These are phyloP conservation scores for Cymbopogon flexuosus DNA, from an alignment of 202 grass and related monocot species.

Conservation along the genomic window DNA sequence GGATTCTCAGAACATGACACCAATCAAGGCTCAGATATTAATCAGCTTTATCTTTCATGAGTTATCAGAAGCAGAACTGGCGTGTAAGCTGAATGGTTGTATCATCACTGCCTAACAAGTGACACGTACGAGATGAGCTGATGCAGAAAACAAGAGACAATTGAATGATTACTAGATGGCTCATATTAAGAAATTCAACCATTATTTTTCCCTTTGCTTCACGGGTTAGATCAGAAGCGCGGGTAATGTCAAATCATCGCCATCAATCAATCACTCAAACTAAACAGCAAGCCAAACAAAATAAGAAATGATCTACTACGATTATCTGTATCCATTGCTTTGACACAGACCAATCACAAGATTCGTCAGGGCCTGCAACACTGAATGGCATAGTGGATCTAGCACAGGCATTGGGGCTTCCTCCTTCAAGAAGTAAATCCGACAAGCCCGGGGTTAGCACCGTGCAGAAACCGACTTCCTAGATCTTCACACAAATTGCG, in stretches of 20 bases:
- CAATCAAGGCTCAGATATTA: conserved; percentile 35
- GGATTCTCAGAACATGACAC: not conserved
- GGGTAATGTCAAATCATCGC: conserved; percentile 58
- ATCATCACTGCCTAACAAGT: conserved; percentile 24
- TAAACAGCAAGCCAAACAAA: not conserved
- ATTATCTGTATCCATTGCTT: conserved; percentile 44
- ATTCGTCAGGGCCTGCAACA: conserved; percentile 63
- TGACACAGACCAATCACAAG: conserved; percentile 69
- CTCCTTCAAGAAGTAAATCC: conserved; percentile 46
- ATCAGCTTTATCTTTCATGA: conserved; percentile 66
- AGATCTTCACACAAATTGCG: not conserved
- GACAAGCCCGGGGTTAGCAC: conserved; percentile 68
- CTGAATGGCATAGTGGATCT: conserved; percentile 66
- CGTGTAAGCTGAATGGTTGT: conserved; percentile 46
- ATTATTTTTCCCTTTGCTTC: conserved; percentile 70
- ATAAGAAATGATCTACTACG: not conserved
- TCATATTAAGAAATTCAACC: conserved; percentile 99
- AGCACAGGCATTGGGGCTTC: conserved; percentile 76
- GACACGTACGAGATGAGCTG: too few relatives aligned
- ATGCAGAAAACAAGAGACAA: not conserved
- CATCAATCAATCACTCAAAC: not conserved
- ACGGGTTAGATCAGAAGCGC: conserved; percentile 78
- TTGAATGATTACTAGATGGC: conserved; percentile 5
- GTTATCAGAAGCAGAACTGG: conserved; percentile 92
- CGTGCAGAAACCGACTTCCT: conserved; percentile 22